phyloP scores from a whole-genome alignment of 108 stramenopile species.

The Aurantiochytrium sp. region DNA sequence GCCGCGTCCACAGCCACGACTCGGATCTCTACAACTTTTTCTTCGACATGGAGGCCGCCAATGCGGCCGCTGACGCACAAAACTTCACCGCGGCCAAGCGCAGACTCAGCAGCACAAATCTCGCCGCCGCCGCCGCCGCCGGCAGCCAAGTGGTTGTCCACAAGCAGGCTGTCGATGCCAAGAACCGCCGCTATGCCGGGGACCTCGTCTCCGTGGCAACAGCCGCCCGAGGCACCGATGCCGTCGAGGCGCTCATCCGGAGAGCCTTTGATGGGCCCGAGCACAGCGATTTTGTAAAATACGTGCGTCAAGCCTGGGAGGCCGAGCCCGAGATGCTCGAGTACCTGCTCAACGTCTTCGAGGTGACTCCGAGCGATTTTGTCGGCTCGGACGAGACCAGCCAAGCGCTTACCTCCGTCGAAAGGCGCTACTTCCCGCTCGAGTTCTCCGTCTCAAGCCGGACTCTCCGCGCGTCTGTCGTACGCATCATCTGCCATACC shows the following conservation, averaged over 20 bases:
- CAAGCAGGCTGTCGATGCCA: background rate
- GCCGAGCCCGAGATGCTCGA: background rate
- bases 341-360: background rate
- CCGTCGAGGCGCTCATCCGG: background rate
- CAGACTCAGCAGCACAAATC: too few species aligned
- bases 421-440: background rate
- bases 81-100: too few species aligned
- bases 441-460: background rate
- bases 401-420: background rate
- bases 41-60: too few species aligned
- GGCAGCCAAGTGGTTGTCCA: too few species aligned
- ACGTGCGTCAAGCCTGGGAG: background rate
- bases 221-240: background rate
- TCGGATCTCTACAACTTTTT: too few species aligned
- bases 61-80: too few species aligned
- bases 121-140: too few species aligned
- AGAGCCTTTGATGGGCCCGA: background rate
- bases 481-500: background rate
- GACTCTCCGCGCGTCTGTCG: background rate
- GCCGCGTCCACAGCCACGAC: too few species aligned
- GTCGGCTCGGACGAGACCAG: background rate
- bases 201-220: background rate
- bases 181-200: background rate
- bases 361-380: background rate
- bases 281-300: background rate